Conservation (phyloP, 1,139 yeast species). For the Lodderomyces metapsilosis region DNA sequence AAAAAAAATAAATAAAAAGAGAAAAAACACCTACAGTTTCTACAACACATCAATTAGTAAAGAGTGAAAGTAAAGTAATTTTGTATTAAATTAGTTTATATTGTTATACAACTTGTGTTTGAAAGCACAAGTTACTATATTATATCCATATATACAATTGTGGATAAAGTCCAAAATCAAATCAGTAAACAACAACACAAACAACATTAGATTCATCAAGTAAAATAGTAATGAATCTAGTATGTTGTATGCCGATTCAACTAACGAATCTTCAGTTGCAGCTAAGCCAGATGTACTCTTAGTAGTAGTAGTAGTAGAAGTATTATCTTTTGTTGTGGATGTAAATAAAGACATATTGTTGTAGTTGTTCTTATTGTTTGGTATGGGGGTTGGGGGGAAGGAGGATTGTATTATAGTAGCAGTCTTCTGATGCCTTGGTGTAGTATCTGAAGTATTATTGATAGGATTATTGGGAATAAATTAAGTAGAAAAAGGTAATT, state of each 20-base stretch:
- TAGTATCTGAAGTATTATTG: too few relatives aligned
- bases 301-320: not conserved
- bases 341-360: not conserved
- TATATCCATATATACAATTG: slow-evolving; percentile 14
- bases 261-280: not conserved
- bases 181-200: slow-evolving; percentile 13
- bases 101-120: slow-evolving; percentile 18
- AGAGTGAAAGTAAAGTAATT: too few relatives aligned
- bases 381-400: too few relatives aligned
- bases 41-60: too few relatives aligned
- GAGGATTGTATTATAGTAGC: too few relatives aligned
- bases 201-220: slow-evolving; percentile 14
- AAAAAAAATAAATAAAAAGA: too few relatives aligned
- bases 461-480: too few relatives aligned
- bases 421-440: too few relatives aligned
- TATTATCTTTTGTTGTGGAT: slow-evolving; percentile 1
- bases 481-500: too few relatives aligned
- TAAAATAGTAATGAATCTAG: slow-evolving; percentile 14
- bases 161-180: slow-evolving; percentile 12
- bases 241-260: slow-evolving; percentile 3
- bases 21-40: too few relatives aligned
- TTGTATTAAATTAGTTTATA: slow-evolving; percentile 12
- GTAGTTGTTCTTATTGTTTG: too few relatives aligned
- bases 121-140: slow-evolving; percentile 15
- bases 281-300: not conserved